These are phyloP conservation scores for Solanum lycopersicoides DNA, from an alignment of 257 asterid species.

Conservation along the genomic window DNA sequence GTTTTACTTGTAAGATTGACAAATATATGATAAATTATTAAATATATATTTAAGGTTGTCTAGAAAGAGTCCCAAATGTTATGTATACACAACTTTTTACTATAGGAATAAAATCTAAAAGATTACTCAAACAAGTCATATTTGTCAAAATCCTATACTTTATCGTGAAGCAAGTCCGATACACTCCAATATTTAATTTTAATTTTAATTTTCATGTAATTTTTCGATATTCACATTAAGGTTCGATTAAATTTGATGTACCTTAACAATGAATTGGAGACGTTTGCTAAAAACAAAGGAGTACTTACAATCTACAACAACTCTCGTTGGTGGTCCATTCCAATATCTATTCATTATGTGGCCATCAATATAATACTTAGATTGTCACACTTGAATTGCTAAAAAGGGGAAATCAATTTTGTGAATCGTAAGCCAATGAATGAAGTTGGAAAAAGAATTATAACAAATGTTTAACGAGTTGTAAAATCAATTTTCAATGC, in stretches of 20 bases:
- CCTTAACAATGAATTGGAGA: accelerated
- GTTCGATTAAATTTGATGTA: no score
- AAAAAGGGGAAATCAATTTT: not conserved
- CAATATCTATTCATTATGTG: not conserved
- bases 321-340: not conserved
- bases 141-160: not conserved
- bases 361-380: not conserved
- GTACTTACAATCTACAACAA: no score
- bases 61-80: not conserved
- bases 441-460: no score
- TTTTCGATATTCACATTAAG: no score
- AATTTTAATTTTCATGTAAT: accelerated
- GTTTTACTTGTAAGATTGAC: not conserved
- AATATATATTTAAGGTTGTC: accelerated
- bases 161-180: not conserved
- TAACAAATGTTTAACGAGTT: no score
- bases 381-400: not conserved
- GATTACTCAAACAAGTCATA: not conserved
- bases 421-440: not conserved
- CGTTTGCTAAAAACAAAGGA: no score
- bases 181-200: not conserved
- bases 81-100: not conserved
- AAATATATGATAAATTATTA: not conserved
- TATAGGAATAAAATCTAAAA: not conserved
- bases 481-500: not conserved